Base-by-base conservation (phyloP, 2,329 filamentous ascomycete species). In the Chrysoporthe puriensis region DNA sequence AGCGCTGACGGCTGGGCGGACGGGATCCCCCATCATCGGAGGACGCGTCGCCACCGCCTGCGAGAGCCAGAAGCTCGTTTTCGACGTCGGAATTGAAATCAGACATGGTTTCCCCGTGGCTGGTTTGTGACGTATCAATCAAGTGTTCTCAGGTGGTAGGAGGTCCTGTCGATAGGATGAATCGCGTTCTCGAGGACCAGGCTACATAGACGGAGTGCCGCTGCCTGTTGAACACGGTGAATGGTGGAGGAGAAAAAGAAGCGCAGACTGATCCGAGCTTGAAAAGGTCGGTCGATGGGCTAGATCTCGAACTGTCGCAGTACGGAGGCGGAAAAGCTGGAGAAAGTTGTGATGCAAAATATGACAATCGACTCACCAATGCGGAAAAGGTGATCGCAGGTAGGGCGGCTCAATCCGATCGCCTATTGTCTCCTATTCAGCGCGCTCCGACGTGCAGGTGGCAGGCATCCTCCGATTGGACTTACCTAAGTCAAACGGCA, bases 31-130 rank as follows among this genome's bases (percentile, higher is more conserved):
- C 87, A 73, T 87, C 87, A 75, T 85, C 87, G 68, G 88, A 87
- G 64, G 83, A 85, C 69, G 84, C 85, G 70, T 88, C 91, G 73
- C 92, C 69, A 36, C 66, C 93, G 74, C 93, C 96, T 65, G 94
- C 96, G 72, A 98, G 89, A 76, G 93, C 94, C 72, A 98, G 90
- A 72, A 98, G 90, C 82, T 97, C 95, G 74, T 95, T 94, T 77
- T 98, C 95, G 73, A 97, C 87, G 18, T 69, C 68, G 43, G 44
- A 48, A 42, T 59, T 63, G 40, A 62, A 65, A 76, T 95, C 92
- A 66, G 92, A 91, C 94, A 97, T 97, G 75, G 72, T 85, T 70
- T 67, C 36, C 48, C 60, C 43, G 50, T 54, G 26, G 13, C 2
- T 26, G 48, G 3, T 13, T 16, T n/a, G 48, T 26, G 21, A 13